Percentiles rank a stretch among this genome's conserved stretches.
Conservation (phyloP, 2,329 filamentous ascomycete genomes). For the Fulvia fulva region DNA sequence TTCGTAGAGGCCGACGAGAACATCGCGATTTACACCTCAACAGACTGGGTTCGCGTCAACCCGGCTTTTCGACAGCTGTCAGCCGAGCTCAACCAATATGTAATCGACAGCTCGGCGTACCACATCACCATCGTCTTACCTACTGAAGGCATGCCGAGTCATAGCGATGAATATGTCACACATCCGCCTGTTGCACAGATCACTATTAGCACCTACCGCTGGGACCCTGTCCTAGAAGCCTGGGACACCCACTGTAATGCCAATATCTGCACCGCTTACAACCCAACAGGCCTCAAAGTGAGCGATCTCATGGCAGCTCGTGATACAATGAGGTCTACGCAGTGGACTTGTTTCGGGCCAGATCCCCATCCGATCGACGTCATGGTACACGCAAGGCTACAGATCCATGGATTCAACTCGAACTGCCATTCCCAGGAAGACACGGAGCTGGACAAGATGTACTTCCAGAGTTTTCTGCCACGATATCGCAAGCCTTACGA, state of each 20-base stretch:
- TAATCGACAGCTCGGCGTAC: neutral
- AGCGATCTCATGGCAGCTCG: neutral
- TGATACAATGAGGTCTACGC: neutral
- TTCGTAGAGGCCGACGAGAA: neutral
- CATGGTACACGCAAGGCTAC: neutral
- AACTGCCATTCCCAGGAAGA: neutral
- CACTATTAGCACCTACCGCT: neutral
- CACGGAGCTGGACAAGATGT: neutral
- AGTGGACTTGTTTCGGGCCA: neutral
- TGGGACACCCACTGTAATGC: neutral
- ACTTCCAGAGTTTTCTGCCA: neutral
- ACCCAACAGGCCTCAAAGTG: neutral
- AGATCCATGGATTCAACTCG: neutral
- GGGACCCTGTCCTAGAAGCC: neutral
- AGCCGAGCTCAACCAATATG: neutral
- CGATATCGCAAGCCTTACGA: neutral
- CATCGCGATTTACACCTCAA: neutral
- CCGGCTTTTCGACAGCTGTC: neutral
- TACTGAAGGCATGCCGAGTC: neutral
- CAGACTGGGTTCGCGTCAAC: neutral
- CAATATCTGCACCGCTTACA: neutral
- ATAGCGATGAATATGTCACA: neutral
- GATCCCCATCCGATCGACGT: neutral
- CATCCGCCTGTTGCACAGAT: too few relatives aligned
- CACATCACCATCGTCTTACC: neutral